Conservation (phyloP, 768 basidiomycete species). For the Lyophyllum decastes region DNA sequence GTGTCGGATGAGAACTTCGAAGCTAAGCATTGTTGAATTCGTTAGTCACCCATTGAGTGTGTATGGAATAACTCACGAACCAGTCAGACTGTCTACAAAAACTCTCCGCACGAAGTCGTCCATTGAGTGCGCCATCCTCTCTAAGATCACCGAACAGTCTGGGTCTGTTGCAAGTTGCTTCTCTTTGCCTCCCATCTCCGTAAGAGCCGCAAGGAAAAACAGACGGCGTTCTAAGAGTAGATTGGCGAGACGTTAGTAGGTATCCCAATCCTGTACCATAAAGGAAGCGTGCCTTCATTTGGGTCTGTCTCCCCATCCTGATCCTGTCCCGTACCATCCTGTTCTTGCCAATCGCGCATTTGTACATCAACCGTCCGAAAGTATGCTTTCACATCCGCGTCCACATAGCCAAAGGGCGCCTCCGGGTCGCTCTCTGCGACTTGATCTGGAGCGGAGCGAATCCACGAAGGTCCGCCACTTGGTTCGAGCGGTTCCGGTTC, state of each 20-base stretch:
- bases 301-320: conserved; percentile 55
- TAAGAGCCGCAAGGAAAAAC: conserved; percentile 81
- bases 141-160: conserved; percentile 88
- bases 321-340: conserved; percentile 37
- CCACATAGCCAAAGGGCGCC: conserved; percentile 89
- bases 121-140: conserved; percentile 91
- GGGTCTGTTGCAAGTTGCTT: conserved; percentile 90
- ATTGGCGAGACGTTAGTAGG: conserved; percentile 11
- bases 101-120: conserved; percentile 95
- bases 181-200: conserved; percentile 87
- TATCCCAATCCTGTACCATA: background rate
- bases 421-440: conserved; percentile 50
- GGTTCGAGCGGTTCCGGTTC: conserved; percentile 20
- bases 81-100: conserved; percentile 82
- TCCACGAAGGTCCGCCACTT: conserved; percentile 68
- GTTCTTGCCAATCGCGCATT: conserved; percentile 83
- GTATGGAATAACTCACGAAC: conserved; percentile 63
- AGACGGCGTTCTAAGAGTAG: conserved; percentile 60
- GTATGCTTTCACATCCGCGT: conserved; percentile 90
- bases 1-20: conserved; percentile 66
- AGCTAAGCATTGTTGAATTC: conserved; percentile 38
- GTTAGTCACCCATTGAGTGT: background rate
- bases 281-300: conserved; percentile 59
- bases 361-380: conserved; percentile 88
- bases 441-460: conserved; percentile 43